phyloP scores from a whole-genome alignment of 768 basidiomycete species.

The Suillus occidentalis region DNA sequence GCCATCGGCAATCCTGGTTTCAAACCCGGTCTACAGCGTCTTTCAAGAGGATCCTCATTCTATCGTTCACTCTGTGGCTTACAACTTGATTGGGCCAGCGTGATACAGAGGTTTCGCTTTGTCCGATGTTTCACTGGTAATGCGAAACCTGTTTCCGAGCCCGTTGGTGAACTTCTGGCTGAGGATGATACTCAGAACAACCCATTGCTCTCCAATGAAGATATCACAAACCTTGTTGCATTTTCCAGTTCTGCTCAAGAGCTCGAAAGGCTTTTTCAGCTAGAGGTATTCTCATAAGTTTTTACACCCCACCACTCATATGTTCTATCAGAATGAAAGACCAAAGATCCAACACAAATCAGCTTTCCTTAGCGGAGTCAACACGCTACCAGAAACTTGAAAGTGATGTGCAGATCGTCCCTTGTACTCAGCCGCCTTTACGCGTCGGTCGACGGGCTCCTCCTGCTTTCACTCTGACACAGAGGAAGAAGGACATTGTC shows the following conservation, averaged over 20 bases:
- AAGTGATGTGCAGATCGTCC: conserved; percentile 31
- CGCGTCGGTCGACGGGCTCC: neutral
- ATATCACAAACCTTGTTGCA: conserved; percentile 18
- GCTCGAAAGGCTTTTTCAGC: conserved; percentile 18
- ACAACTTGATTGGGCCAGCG: conserved; percentile 23
- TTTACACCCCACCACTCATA: neutral
- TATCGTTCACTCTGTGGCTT: conserved; percentile 20
- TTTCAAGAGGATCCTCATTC: conserved; percentile 22
- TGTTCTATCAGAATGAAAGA: conserved; percentile 36
- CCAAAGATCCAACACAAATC: conserved; percentile 30
- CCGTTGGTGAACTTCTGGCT: conserved; percentile 7
- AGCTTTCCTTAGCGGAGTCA: conserved; percentile 34
- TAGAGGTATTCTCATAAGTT: conserved; percentile 18
- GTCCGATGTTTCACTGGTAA: conserved; percentile 15
- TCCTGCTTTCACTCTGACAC: neutral
- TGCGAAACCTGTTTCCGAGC: neutral
- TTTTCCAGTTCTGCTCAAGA: conserved; percentile 19
- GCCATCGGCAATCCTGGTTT: conserved; percentile 17
- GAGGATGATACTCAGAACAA: conserved; percentile 16
- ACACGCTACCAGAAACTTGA: conserved; percentile 27
- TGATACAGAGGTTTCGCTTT: conserved; percentile 27
- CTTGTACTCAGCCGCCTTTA: conserved; percentile 19
- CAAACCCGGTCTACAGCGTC: conserved; percentile 19
- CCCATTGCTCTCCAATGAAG: conserved; percentile 19
- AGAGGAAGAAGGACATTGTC: neutral